A percentile compares a stretch with the other conserved stretches of the same genome.
Evolutionary conservation across 176 grass and related monocot species (phyloP).

Genomic region (Hordeum marinum): DNA sequence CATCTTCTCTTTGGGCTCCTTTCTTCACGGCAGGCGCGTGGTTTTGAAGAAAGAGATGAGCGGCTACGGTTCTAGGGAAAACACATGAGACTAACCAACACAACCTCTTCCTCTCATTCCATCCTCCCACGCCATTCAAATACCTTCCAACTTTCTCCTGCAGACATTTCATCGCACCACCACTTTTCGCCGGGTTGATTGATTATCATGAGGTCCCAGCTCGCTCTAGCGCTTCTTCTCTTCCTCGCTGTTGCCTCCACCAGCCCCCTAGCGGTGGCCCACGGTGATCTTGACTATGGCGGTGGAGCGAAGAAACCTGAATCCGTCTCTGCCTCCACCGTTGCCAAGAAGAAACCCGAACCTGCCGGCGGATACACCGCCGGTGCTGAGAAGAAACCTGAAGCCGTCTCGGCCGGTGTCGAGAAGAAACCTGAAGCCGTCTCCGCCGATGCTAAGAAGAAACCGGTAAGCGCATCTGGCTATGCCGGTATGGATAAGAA

Average conservation of each 20-base stretch:
- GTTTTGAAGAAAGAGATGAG: too few relatives aligned
- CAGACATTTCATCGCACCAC: neutral
- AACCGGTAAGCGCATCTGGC: too few relatives aligned
- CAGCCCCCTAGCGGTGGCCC: neutral
- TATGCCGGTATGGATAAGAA: too few relatives aligned
- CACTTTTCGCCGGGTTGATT: neutral
- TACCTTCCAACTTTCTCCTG: neutral
- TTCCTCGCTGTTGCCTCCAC: neutral
- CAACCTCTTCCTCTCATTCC: too few relatives aligned
- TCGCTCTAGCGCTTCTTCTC: constrained; percentile 1
- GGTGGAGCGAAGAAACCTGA: neutral
- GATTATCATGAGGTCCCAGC: neutral
- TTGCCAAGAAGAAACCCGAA: too few relatives aligned
- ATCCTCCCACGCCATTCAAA: constrained; percentile 10
- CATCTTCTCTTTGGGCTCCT: too few relatives aligned
- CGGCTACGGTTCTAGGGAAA: neutral
- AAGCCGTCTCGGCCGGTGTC: too few relatives aligned
- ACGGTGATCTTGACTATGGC: neutral
- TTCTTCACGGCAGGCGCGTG: too few relatives aligned
- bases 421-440: too few relatives aligned
- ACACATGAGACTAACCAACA: neutral
- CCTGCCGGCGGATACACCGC: neutral
- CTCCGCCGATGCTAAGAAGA: too few relatives aligned
- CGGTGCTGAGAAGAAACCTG: neutral
- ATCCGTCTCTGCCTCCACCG: too few relatives aligned